These are phyloP conservation scores for Corymbia calophylla DNA, from an alignment of 441 rosid species.

Conservation along the genomic window DNA sequence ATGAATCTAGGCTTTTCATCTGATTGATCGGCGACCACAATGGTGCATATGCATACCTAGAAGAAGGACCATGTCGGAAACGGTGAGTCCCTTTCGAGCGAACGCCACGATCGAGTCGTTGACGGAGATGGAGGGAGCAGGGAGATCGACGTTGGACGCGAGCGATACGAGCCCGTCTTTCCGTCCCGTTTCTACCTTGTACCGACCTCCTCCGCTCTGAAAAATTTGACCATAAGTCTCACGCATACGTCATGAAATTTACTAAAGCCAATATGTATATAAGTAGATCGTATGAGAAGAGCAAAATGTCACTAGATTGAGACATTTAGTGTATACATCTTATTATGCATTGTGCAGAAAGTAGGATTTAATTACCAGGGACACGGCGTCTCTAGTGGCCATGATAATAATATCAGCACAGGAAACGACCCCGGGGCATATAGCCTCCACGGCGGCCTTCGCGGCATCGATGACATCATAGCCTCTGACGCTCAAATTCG, in stretches of 20 bases:
- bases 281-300: not conserved
- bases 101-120: constrained; percentile 19
- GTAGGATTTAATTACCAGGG: not conserved
- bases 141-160: constrained; percentile 33
- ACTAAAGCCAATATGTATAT: not conserved
- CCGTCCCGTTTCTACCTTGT: constrained; percentile 43
- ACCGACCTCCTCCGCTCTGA: constrained; percentile 33
- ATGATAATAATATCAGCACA: not conserved
- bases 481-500: not conserved
- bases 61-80: constrained; percentile 41
- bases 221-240: not conserved
- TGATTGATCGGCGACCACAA: not conserved
- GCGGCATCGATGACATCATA: not conserved
- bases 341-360: not conserved
- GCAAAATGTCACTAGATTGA: not conserved
- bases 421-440: not conserved
- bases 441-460: not conserved
- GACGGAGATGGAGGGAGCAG: constrained; percentile 21
- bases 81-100: constrained; percentile 5
- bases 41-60: constrained; percentile 21
- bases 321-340: not conserved
- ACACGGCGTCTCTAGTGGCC: not conserved
- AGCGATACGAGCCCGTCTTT: constrained; percentile 26
- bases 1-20: not conserved
- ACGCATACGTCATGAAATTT: not conserved